phyloP scores from a whole-genome alignment of 345 rosid genomes.

The Eucalyptus melliodora region DNA sequence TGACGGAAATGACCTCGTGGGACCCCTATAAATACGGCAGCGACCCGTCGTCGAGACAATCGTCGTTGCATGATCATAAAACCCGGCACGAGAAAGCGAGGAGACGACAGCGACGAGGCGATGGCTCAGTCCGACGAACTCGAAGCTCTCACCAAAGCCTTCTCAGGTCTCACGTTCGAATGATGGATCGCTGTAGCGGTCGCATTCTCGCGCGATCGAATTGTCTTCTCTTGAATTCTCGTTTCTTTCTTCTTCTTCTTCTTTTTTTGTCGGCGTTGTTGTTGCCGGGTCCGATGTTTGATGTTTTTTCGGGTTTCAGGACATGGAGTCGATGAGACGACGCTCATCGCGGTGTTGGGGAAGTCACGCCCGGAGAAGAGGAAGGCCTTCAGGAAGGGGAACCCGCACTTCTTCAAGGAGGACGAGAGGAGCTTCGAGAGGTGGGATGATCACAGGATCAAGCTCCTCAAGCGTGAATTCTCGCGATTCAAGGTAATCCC shows the following conservation, averaged over 20 bases:
- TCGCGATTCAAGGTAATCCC: constrained; percentile 54
- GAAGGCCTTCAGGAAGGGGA: constrained; percentile 35
- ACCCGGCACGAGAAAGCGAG: not conserved
- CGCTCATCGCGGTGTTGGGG: constrained; percentile 41
- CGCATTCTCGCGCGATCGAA: not conserved
- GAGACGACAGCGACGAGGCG: not conserved
- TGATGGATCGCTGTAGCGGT: not conserved
- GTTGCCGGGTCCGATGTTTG: not conserved
- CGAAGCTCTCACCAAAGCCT: constrained; percentile 43
- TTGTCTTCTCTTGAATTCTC: not conserved
- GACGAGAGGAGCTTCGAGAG: constrained; percentile 74
- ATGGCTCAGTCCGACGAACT: constrained; percentile 46
- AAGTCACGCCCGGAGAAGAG: constrained; percentile 47
- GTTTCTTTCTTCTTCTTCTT: not conserved
- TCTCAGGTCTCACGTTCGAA: constrained; percentile 40
- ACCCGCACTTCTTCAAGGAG: constrained; percentile 40
- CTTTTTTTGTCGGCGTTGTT: not conserved
- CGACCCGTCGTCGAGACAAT: not conserved
- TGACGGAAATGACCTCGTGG: constrained; percentile 28
- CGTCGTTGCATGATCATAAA: not conserved
- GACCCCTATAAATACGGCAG: constrained; percentile 5
- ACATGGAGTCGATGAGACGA: constrained; percentile 73
- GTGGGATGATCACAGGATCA: constrained; percentile 41
- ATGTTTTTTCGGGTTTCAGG: constrained; percentile 14
- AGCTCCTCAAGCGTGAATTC: constrained; percentile 63